These are phyloP conservation scores for Cyberlindnera mycetangii DNA, from an alignment of 805 yeast genomes.

Conservation along the genomic window DNA sequence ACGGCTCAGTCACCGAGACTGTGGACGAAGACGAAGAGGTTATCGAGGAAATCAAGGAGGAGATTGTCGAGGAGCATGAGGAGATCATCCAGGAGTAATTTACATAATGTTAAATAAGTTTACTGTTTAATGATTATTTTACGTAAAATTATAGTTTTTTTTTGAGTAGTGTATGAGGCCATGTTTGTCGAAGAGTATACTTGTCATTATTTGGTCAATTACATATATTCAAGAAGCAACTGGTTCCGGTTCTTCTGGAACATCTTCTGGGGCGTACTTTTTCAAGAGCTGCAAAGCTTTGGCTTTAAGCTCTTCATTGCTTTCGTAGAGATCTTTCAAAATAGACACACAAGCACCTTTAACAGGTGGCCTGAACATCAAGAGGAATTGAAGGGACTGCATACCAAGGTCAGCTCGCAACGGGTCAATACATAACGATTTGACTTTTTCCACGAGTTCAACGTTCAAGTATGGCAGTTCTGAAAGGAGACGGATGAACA, in stretches of 20 bases:
- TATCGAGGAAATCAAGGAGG: constrained; percentile 72
- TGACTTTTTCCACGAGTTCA: constrained; percentile 59
- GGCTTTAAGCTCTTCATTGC: constrained; percentile 47
- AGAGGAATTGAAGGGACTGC: constrained; percentile 74
- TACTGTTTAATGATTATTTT: background rate
- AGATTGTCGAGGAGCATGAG: constrained; percentile 48
- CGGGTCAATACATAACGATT: constrained; percentile 82
- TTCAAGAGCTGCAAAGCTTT: constrained; percentile 44
- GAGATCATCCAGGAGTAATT: constrained; percentile 21
- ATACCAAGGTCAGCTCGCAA: constrained; percentile 77
- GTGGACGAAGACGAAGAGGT: constrained; percentile 69
- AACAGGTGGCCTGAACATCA: constrained; percentile 90
- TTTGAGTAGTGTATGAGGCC: too few species aligned
- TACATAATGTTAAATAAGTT: background rate
- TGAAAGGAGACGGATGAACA: constrained; percentile 77
- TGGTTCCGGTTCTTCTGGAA: background rate
- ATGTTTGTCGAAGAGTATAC: too few species aligned
- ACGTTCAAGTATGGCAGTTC: constrained; percentile 79
- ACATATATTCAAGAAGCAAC: background rate
- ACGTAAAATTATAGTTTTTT: background rate
- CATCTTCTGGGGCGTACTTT: constrained; percentile 35
- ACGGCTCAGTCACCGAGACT: constrained; percentile 41
- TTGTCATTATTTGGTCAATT: too few species aligned
- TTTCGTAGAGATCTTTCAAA: constrained; percentile 44
- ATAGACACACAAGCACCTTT: constrained; percentile 48